A percentile compares a stretch with the other conserved stretches of the same genome.
Evolutionary conservation across 257 asterid genomes (phyloP).

Genomic region (Solanum corneliomulleri): DNA sequence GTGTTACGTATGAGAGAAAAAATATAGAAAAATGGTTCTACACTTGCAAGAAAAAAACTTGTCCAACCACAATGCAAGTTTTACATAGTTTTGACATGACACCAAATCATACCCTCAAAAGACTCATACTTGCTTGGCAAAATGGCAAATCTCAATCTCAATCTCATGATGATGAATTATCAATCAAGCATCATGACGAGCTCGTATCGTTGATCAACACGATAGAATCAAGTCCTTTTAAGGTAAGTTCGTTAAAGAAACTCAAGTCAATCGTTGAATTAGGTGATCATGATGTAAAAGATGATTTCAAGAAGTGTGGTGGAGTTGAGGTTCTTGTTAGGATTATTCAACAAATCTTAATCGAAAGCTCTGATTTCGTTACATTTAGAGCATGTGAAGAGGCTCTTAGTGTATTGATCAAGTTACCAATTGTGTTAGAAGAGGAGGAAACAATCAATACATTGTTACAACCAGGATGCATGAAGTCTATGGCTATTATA

Average conservation of each 20-base stretch:
- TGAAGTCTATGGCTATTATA: slow-evolving; percentile 49
- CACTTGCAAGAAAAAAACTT: slow-evolving; percentile 49
- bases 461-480: slow-evolving; percentile 38
- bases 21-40: slow-evolving; percentile 69
- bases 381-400: slow-evolving; percentile 71
- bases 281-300: slow-evolving; percentile 28
- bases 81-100: slow-evolving; percentile 35
- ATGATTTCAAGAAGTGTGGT: slow-evolving; percentile 43
- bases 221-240: slow-evolving; percentile 62
- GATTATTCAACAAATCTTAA: slow-evolving; percentile 41
- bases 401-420: slow-evolving; percentile 43
- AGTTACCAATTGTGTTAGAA: slow-evolving; percentile 25
- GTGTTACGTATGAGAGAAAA: slow-evolving; percentile 72
- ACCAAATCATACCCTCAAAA: slow-evolving; percentile 69
- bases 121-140: slow-evolving; percentile 53
- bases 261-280: slow-evolving; percentile 24
- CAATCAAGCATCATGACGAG: slow-evolving; percentile 30
- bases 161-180: background rate
- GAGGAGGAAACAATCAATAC: slow-evolving; percentile 18
- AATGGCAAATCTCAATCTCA: slow-evolving; percentile 9
- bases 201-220: slow-evolving; percentile 27
- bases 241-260: slow-evolving; percentile 47
- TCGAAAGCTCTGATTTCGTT: slow-evolving; percentile 40
- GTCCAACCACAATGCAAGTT: slow-evolving; percentile 82
- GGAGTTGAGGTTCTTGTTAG: slow-evolving; percentile 50